Base-by-base conservation (phyloP, 2,329 filamentous ascomycete species). In the Aureobasidium sp. region DNA sequence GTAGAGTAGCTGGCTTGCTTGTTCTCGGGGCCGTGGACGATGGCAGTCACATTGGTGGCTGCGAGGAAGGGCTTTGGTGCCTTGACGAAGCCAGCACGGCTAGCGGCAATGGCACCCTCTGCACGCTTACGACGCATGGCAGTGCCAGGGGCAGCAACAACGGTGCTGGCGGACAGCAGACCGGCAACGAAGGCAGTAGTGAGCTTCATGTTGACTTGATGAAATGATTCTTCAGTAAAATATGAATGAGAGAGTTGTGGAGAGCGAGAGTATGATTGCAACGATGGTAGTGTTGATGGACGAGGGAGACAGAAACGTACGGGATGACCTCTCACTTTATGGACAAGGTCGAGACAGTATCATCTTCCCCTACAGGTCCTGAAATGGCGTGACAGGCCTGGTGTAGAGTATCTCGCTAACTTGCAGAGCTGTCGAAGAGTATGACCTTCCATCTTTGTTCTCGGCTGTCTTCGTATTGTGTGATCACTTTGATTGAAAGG, bases 1-100 rank as follows among this genome's bases (percentile, higher is more conserved):
- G 73, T 75, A 63, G 75, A 79, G 73, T 84, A 84, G 34, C 77
- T 66, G 29, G 80, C 77, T 17, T 81, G 69, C 52, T 73, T 74
- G 34, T 73, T 76, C 67, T 75, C 76, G 44, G 68, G 62, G 20
- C 69, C 66, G 9, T 73, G 64, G 47, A 68, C 69, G 49, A 67
- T 66, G 15, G 67, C 49, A 36, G 67, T 64, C n/a, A 68, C 59
- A 53, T 67, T 67, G 55, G 55, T 47, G 39, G 65, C 69, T 42
- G 68, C 63, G 42, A 68, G 69, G 63, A 70, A 73, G 62, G 68
- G 74, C 57, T 68, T 72, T 65, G 67, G 70, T 3, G 39, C 39
- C 63, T 69, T 68, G 66, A 62, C 69, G 62, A 47, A 68, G 62
- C 68, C 65, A 36, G 69, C 71, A n/a, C 70, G 70, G 20, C 67